Conservation (phyloP, 768 basidiomycete genomes). For the Myochromella boudieri region DNA sequence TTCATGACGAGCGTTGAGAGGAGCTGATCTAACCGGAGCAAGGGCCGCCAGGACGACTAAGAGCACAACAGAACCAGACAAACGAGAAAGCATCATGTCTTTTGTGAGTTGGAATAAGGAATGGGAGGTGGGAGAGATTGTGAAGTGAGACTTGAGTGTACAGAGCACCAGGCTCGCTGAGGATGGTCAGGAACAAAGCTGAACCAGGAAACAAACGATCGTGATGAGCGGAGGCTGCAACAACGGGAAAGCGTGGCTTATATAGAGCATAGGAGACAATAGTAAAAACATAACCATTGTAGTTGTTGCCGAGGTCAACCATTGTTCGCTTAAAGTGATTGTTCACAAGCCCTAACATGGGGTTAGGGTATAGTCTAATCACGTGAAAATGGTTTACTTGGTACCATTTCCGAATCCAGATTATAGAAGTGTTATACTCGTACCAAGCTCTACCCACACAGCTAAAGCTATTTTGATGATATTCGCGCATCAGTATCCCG, state of each 20-base stretch:
- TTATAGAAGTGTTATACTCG: no score
- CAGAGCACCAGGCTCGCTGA: constrained; percentile 20
- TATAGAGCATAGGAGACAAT: constrained; percentile 17
- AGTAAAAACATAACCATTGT: constrained; percentile 13
- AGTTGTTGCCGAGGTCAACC: background rate
- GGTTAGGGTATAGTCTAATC: constrained; percentile 8
- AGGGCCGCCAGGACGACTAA: constrained; percentile 23
- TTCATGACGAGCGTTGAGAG: constrained; percentile 27
- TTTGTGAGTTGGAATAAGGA: background rate
- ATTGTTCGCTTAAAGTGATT: constrained; percentile 10
- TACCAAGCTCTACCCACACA: no score
- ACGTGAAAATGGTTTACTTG: no score
- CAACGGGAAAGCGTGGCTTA: constrained; percentile 5
- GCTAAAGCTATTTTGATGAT: no score
- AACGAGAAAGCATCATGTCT: constrained; percentile 9
- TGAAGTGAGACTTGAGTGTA: constrained; percentile 10
- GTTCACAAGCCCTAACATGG: constrained; percentile 4
- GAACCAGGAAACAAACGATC: background rate
- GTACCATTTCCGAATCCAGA: no score
- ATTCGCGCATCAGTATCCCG: no score
- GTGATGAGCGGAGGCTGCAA: background rate
- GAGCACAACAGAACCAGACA: constrained; percentile 13
- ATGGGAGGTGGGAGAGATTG: constrained; percentile 19
- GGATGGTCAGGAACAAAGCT: background rate
- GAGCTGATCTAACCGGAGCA: constrained; percentile 34